Evolutionary conservation across 108 stramenopile species (phyloP), one percentile per base, ranked within the genome.

Genomic region (Cyclotella cryptica): DNA sequence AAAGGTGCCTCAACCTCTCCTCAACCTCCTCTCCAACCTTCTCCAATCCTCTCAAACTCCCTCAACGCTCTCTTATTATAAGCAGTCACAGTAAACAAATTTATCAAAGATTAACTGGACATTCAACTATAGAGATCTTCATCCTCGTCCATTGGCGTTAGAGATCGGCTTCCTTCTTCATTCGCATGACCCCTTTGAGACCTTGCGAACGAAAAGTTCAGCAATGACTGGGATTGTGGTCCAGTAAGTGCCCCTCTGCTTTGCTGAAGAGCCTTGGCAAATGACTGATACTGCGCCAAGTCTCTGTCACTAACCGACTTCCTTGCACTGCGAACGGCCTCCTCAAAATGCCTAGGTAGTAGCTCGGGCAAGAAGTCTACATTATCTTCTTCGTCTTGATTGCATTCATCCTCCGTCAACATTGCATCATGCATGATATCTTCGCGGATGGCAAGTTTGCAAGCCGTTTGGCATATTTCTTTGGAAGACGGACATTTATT

Each of bases 261-360:
- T 27, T 77, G 76, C 15, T 71, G 71, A 35, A 78, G 72, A 22
- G 77, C 35, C 61, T 93, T 90, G 0, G 90, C 89, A 74, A 96
- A 98, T 71, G 90, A 89, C 76, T 97, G 93, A 84, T 94, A 98
- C 58, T 94, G 84, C n/a, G 86, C 86, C n/a, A 98, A 79, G 72
- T 98, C 98, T 84, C 95, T 92, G 49, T 97, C 96, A 51, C 81
- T 88, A 0, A 98, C 98, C 45, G 90, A 92, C 43, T 92, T 90
- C 43, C 98, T 83, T 22, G 95, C 94, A 79, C 91, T 86, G 46
- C 89, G 90, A 90, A 98, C 96, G 61, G 96, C 95, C 51, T 96
- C 92, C 71, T 98, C 96, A 72, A 98, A 98, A 79, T 98, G 98
- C 41, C 87, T 66, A 72, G 18, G 90, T 85, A 79, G 89, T 84